Conservation (phyloP, 768 basidiomycete species). For the Steccherinum ochraceum region DNA sequence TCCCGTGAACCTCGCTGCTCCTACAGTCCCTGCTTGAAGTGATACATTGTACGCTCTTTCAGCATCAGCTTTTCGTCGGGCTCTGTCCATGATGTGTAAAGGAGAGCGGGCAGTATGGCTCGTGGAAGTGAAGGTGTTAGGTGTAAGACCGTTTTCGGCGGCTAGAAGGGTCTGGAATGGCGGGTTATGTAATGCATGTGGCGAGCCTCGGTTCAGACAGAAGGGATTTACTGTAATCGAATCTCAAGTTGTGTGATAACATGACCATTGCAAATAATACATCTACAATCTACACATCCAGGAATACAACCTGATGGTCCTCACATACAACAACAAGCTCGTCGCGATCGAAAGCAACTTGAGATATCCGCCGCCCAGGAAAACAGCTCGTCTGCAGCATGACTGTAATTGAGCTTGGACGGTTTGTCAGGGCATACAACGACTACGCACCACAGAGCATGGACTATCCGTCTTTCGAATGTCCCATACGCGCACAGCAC, state of each 20-base stretch:
- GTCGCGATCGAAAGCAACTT: slow-evolving; percentile 29
- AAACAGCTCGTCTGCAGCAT: slow-evolving; percentile 28
- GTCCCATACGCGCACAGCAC: slow-evolving; percentile 42
- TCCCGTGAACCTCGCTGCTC: slow-evolving; percentile 44
- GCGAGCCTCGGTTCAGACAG: no score
- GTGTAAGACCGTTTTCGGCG: no score
- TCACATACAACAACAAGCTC: slow-evolving; percentile 34
- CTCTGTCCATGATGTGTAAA: slow-evolving; percentile 14
- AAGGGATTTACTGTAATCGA: no score
- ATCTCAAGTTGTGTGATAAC: no score
- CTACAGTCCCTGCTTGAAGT: slow-evolving; percentile 30
- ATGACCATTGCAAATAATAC: no score
- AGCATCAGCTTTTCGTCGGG: slow-evolving; percentile 17
- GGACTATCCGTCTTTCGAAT: slow-evolving; percentile 29
- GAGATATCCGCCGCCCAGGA: slow-evolving; percentile 29
- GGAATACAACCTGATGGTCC: slow-evolving; percentile 30
- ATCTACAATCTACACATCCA: neutral
- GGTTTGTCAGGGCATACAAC: no score
- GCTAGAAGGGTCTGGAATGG: no score
- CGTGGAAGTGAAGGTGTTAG: no score
- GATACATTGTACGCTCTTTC: slow-evolving; percentile 21
- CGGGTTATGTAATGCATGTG: no score
- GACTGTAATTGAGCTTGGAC: neutral
- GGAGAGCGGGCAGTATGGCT: no score
- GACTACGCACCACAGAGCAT: slow-evolving; percentile 20